phyloP scores from a whole-genome alignment of 257 asterid genomes.

The Cinchona pubescens region DNA sequence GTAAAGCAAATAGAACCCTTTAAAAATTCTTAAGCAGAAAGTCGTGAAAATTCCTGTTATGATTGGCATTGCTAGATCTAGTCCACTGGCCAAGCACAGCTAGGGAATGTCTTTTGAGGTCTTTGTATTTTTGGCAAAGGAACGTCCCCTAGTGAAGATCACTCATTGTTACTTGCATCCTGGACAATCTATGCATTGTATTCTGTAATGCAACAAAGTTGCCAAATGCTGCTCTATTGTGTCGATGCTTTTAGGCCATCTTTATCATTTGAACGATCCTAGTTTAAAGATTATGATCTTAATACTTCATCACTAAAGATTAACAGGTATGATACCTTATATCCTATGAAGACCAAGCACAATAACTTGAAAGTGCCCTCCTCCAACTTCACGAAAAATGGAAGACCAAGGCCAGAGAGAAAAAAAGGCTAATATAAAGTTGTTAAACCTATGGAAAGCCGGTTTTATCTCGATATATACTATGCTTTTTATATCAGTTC shows the following conservation, averaged over 20 bases:
- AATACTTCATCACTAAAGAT: not conserved
- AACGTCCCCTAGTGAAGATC: slow-evolving; percentile 20
- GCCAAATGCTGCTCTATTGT: not conserved
- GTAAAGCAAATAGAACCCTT: not conserved
- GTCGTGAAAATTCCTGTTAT: slow-evolving; percentile 3
- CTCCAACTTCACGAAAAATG: not conserved
- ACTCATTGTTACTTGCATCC: slow-evolving; percentile 4
- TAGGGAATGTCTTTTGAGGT: not conserved
- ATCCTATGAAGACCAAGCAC: not conserved
- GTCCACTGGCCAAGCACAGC: not conserved
- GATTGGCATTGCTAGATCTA: not conserved
- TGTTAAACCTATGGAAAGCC: not conserved
- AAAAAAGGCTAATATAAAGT: not conserved
- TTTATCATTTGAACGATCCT: not conserved
- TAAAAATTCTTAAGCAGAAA: not conserved
- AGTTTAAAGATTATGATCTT: not conserved
- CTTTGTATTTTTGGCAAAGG: slow-evolving; percentile 1
- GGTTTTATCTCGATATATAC: not conserved
- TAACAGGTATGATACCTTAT: not conserved
- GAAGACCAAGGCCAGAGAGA: not conserved
- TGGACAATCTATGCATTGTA: slow-evolving; percentile 6
- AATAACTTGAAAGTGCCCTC: too few species aligned
- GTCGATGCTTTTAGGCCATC: not conserved
- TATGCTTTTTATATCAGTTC: not conserved
- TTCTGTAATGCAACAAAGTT: slow-evolving; percentile 7